Evolutionary conservation across 257 asterid genomes (phyloP).

Genomic region (Avicennia marina): DNA sequence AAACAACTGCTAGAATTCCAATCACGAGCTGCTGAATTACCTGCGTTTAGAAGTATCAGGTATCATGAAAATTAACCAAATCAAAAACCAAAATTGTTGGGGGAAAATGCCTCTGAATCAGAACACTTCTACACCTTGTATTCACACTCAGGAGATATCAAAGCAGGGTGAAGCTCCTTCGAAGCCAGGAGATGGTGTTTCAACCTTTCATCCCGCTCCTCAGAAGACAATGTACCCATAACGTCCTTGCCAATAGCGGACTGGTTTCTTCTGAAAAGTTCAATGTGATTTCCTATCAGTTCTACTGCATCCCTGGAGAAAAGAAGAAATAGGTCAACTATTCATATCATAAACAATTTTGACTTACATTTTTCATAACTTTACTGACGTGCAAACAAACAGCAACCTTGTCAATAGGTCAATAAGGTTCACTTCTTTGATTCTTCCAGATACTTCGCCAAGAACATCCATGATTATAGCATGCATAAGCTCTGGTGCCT

Average conservation of each 20-base stretch:
- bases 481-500: constrained; percentile 75
- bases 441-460: constrained; percentile 81
- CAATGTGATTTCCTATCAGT: constrained; percentile 85
- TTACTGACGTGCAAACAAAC: too few species aligned
- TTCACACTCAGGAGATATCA: constrained; percentile 96
- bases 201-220: constrained; percentile 96
- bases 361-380: neutral
- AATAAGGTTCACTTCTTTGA: constrained; percentile 81
- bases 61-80: constrained; percentile 16
- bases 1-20: constrained; percentile 83
- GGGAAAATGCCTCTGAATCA: constrained; percentile 25
- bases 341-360: constrained; percentile 12
- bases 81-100: constrained; percentile 3
- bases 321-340: constrained; percentile 11
- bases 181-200: constrained; percentile 79
- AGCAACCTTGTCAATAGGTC: constrained; percentile 81
- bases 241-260: constrained; percentile 86
- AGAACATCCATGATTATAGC: constrained; percentile 81
- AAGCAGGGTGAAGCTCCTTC: constrained; percentile 97
- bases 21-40: constrained; percentile 89
- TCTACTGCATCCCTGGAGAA: constrained; percentile 76
- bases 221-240: constrained; percentile 93
- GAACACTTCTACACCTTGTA: constrained; percentile 95
- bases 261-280: constrained; percentile 88
- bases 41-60: constrained; percentile 39